Evolutionary conservation across 306 rosid species (phyloP), one percentile per base, ranked within the genome.

Genomic region (Vigna reflexopilosa): DNA sequence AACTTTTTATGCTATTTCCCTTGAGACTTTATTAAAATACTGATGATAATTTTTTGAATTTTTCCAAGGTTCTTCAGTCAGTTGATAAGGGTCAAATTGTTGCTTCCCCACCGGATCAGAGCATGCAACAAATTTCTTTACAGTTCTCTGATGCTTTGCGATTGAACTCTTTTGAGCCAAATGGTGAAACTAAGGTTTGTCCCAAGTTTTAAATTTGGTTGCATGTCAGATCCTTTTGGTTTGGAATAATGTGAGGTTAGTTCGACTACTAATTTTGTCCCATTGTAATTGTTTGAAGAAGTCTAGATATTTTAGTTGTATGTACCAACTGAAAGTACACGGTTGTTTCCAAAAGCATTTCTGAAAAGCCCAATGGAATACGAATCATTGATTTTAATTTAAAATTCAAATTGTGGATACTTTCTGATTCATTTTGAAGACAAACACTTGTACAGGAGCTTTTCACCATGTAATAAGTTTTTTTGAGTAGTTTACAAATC

Each of bases 121-220:
- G 84, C 81, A 73, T 91, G 70, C 97, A 87, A 75, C 96, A 93
- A 82, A 72, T 93, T 76, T 87, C 98, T 70, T 83, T 98, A 61
- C 98, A 93, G 50, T 93, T 93, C 86, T 91, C 76, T 56, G 91
- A 90, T 75, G 86, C 85, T 47, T 80, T 93, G 56, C 86, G 89
- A 80, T 81, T 93, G 86, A 90, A 87, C 68, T 76, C 95, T 59
- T 79, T 81, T 81, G 87, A 85, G 59, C 85, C 83, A 45, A 83
- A 78, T 74, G 89, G 83, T 70, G 94, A 90, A 90, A 76, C 78
- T 4, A 83, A 87, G 93, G 96, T 87, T 70, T 15, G 77, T 61
- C 15, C 40, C 42, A 67, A 67, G 54, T 22, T 69, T 6, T 42
- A 57, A 11, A 19, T 28, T 32, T 9, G 50, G 6, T 51, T 72